These are phyloP conservation scores for Heterobasidion annosum DNA, from an alignment of 1,284 basidiomycete genomes.

Conservation along the genomic window DNA sequence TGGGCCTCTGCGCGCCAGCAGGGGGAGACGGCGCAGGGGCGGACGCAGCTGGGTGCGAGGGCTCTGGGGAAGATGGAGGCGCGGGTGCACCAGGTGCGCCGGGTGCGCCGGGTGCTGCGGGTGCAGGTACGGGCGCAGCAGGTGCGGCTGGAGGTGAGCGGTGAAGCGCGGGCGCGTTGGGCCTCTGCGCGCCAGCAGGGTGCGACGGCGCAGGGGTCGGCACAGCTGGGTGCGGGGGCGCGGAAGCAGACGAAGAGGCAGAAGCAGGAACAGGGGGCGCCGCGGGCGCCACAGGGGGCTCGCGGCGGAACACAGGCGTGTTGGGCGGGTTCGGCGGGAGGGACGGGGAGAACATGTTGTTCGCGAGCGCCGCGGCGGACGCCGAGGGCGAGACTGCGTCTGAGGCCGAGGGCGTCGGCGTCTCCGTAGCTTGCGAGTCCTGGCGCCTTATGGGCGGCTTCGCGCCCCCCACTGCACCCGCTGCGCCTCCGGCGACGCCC, in stretches of 20 bases:
- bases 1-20: too few species aligned
- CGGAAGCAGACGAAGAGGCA: background rate
- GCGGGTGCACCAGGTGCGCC: background rate
- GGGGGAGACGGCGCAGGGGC: background rate
- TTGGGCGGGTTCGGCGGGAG: slow-evolving; percentile 16
- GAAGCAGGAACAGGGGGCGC: background rate
- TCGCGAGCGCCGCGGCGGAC: background rate
- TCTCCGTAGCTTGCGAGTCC: background rate
- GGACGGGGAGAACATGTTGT: slow-evolving; percentile 11
- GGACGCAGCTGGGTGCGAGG: background rate
- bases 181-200: too few species aligned
- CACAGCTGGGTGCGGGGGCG: too few species aligned
- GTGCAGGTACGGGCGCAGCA: background rate
- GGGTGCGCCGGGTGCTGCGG: background rate
- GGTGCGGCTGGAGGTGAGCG: background rate
- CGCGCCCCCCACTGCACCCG: background rate
- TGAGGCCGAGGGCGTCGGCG: background rate
- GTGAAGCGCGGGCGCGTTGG: too few species aligned
- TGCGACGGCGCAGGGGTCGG: background rate
- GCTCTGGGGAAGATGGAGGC: background rate
- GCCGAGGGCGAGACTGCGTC: background rate
- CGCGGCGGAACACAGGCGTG: slow-evolving; percentile 11
- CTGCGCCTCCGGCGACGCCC: background rate
- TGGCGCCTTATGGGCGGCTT: background rate
- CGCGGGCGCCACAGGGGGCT: background rate